Base-by-base conservation (phyloP, 768 basidiomycete genomes). In the Galerina sulciceps region DNA sequence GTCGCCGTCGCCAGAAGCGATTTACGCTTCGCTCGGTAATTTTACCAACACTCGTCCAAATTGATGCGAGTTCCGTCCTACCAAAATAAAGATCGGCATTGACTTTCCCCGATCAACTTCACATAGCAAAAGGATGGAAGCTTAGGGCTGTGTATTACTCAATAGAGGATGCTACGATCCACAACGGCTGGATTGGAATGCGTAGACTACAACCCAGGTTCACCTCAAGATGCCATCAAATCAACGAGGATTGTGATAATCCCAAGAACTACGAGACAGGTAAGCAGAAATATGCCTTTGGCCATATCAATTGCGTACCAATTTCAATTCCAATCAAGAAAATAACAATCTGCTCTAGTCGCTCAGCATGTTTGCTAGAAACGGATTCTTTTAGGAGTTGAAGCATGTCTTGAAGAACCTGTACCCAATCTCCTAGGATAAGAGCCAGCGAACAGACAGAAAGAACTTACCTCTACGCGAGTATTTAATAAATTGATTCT, bases 351-450 rank as follows among this genome's bases (percentile, higher is more conserved):
- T 93, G 91, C 72, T 97, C 95, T 8, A 97, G 81, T 22, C 93
- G 85, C 73, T 97, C 95, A 1, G 93, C 87, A 67, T 97, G 94
- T 66, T 88, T 86, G 63, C 88, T 94, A 23, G 93, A 93, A 22
- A 96, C 95, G 10, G 93, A 92, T 74, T 97, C 96, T 73, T 98
- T 98, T 52, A 98, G 78, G 51, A 98, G 83, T 69, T 94, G 90
- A 10, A 98, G 85, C 92, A 98, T 96, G 72, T 98, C 96, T 81
- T 98, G 96, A 36, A 98, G 76, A 50, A 98, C 92, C 93, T 95
- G 64, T 36, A 43, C 20, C 17, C 26, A 56, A 58, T 31, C 46
- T 48, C 49, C 47, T 17, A 48, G 18, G 55, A 43, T 34, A 42
- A 37, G 17, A 15, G 37, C 23, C 17, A 23, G 31, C 10, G 46